A percentile compares a stretch with the other conserved stretches of the same genome.
Evolutionary conservation across 805 yeast genomes (phyloP).

Genomic region (Barnettozyma pratensis): DNA sequence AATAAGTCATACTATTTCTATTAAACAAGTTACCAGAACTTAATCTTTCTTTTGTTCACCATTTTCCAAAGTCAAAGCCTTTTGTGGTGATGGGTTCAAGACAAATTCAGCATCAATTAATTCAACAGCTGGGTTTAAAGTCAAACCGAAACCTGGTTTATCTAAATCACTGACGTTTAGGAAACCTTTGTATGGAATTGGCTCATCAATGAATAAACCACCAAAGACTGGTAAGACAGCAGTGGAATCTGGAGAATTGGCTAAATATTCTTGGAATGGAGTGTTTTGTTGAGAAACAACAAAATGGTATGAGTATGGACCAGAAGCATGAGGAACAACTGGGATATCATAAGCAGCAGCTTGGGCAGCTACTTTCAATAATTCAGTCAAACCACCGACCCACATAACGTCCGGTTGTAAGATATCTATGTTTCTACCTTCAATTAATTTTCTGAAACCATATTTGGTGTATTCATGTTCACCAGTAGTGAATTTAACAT

Average conservation of each 20-base stretch:
- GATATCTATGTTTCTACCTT: conserved; percentile 43
- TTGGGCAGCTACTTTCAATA: conserved; percentile 40
- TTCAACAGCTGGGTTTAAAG: conserved; percentile 38
- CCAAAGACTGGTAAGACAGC: conserved; percentile 44
- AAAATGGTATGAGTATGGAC: conserved; percentile 47
- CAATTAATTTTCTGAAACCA: conserved; percentile 46
- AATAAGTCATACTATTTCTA: too few relatives aligned
- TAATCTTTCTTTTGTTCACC: neutral
- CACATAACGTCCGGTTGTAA: conserved; percentile 51
- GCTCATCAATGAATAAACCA: conserved; percentile 40
- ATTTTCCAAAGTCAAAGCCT: conserved; percentile 22
- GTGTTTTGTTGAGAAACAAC: conserved; percentile 45
- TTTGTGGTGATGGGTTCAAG: conserved; percentile 36
- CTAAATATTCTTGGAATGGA: conserved; percentile 48
- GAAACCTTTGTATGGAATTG: conserved; percentile 41
- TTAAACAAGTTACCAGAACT: too few relatives aligned
- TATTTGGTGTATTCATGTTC: conserved; percentile 49
- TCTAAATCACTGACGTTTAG: conserved; percentile 35
- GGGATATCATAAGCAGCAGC: conserved; percentile 51
- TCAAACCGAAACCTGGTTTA: conserved; percentile 47
- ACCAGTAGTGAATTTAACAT: conserved; percentile 46
- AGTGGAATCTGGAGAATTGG: conserved; percentile 44
- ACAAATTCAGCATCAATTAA: conserved; percentile 36
- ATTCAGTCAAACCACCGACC: conserved; percentile 49
- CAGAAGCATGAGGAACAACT: conserved; percentile 50